Evolutionary conservation across 345 rosid genomes (phyloP), one percentile per base, ranked within the genome.

Genomic region (Brassica cretica): DNA sequence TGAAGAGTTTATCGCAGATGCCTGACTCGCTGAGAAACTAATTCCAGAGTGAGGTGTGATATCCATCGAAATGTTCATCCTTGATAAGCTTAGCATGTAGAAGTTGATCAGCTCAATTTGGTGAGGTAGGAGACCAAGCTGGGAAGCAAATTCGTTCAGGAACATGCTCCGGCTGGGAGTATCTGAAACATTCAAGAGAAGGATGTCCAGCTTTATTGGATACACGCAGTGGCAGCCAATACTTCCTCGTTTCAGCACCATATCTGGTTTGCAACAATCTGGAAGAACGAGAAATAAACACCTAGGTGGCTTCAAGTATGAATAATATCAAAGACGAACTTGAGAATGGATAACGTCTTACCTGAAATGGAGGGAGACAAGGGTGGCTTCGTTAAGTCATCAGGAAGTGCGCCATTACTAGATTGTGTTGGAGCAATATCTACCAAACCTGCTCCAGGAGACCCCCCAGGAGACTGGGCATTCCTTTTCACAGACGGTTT

Each of bases 201-300:
- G 86, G 84, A 95, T 94, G 73, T 93, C 99, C 66, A 95, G 88
- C 89, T 91, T 93, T 82, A 95, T 90, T n/a, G 99, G 99, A 86
- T 95, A 93, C 58, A 89, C 99, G 56, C 99, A 95, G 77, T 91
- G 91, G 76, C 99, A 93, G 78, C 83, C 91, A 75, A 70, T 85
- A 81, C 83, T 86, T 72, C 87, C 90, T 74, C 87, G 87, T 86
- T 87, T 95, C 89, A 84, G 84, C 82, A 95, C 95, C 84, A 80
- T 85, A 75, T 88, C 80, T 24, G 84, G 88, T 82, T 87, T 88
- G 88, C 99, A 95, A 82, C 99, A 95, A 83, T 84, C 98, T 95
- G 85, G 33, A 66, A 76, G 15, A 79, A 72, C 3, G 30, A 66
- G 53, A 80, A 71, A 72, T 27, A 67, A 78, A 83, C 29, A 76